A percentile compares a stretch with the other conserved stretches of the same genome.
phyloP scores from a whole-genome alignment of 371 early-diverging fungal species.

The Parasitella parasitica region DNA sequence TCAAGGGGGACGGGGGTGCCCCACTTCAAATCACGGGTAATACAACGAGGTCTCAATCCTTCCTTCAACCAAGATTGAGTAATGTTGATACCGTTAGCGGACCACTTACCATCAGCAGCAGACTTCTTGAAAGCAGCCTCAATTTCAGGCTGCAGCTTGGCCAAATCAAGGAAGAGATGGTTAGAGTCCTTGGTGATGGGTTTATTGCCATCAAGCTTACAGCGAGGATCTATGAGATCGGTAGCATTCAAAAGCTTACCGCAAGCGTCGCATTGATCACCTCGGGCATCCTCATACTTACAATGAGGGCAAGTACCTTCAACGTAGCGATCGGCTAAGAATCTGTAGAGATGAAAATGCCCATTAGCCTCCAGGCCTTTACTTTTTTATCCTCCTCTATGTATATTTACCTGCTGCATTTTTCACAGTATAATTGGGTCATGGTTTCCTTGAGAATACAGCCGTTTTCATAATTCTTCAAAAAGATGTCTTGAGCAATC shows the following conservation, averaged over 20 bases:
- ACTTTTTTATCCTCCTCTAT: neutral
- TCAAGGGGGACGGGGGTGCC: slow-evolving; percentile 97
- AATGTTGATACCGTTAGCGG: slow-evolving; percentile 88
- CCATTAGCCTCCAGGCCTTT: neutral
- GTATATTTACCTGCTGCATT: slow-evolving; percentile 67
- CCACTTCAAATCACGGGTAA: slow-evolving; percentile 99
- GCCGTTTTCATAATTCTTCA: slow-evolving; percentile 76
- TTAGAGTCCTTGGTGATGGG: slow-evolving; percentile 86
- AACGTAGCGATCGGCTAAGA: slow-evolving; percentile 99
- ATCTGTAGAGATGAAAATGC: slow-evolving; percentile 64
- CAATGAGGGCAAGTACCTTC: slow-evolving; percentile 96
- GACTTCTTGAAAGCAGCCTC: slow-evolving; percentile 77
- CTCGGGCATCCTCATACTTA: slow-evolving; percentile 91
- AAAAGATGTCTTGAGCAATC: slow-evolving; percentile 94
- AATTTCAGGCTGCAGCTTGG: slow-evolving; percentile 71
- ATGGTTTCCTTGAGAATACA: slow-evolving; percentile 76
- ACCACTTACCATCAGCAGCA: slow-evolving; percentile 80
- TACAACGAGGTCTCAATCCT: slow-evolving; percentile 96
- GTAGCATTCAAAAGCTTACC: slow-evolving; percentile 89
- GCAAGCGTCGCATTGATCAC: slow-evolving; percentile 99
- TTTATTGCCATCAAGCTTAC: slow-evolving; percentile 87
- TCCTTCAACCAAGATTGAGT: slow-evolving; percentile 97
- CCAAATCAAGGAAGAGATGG: slow-evolving; percentile 95
- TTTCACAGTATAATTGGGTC: slow-evolving; percentile 93
- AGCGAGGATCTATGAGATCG: slow-evolving; percentile 95